phyloP scores from a whole-genome alignment of 2,329 filamentous ascomycete genomes.

The Cladosporium colombiae region DNA sequence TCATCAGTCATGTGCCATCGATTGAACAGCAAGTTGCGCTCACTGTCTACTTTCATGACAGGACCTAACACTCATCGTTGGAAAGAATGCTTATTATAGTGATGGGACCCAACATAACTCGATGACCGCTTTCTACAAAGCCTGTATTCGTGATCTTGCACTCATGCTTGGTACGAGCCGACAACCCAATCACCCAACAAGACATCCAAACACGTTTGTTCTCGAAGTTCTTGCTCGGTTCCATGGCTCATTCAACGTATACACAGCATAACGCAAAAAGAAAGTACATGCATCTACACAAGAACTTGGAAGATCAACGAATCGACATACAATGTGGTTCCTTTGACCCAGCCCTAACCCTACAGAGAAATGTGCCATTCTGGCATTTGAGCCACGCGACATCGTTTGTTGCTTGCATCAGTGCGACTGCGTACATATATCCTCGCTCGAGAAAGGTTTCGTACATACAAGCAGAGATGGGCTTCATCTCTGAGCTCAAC shows the following conservation, averaged over 20 bases:
- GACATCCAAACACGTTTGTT: neutral
- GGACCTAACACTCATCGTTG: neutral
- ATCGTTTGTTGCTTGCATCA: neutral
- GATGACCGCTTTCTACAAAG: neutral
- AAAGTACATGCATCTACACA: too few species aligned
- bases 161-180: neutral
- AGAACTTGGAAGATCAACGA: neutral
- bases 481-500: neutral
- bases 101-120: neutral
- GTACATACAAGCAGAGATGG: too few species aligned
- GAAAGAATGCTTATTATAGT: neutral
- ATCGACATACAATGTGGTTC: neutral
- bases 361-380: neutral
- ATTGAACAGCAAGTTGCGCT: neutral
- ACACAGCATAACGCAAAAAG: neutral
- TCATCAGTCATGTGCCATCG: neutral
- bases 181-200: neutral
- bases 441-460: too few species aligned
- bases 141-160: too few species aligned
- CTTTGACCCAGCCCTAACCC: neutral
- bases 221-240: neutral
- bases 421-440: too few species aligned
- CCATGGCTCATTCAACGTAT: neutral
- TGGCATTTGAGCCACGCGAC: neutral
- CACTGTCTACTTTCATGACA: neutral